Base-by-base conservation (phyloP, 805 yeast species). In the Millerago galiae region DNA sequence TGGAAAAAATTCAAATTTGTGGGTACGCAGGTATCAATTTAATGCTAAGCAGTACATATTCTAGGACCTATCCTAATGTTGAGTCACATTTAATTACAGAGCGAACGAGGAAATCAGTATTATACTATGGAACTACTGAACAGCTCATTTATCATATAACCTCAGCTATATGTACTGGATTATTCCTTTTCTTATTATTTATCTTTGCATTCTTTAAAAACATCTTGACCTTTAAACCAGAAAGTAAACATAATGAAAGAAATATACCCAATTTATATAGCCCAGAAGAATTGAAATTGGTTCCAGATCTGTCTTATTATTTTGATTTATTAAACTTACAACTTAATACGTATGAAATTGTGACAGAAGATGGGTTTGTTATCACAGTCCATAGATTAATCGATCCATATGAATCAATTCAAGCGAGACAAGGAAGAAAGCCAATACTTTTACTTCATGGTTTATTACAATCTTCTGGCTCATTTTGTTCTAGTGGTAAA, bases 371-470 rank as follows among this genome's bases (percentile, higher is more conserved):
- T 60, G 96, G 96, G 1, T 89, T 76, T 58, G 66, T 79, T 1
- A 63, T 91, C n/a, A 70, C 71, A 1, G 59, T 89, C 36, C 79
- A 84, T 56, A 75, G 87, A 35, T 57, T 87, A 8, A 63, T 78
- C 7, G 73, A 79, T 46, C 80, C 81, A 0, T 54, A 51, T 8
- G 50, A 55, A 12, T 38, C 45, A 1, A 38, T 45, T 3, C 42
- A 45, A 9, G 26, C 56, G 13, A 57, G 72, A 30, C 37, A 59
- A 31, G 34, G 50, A 29, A 60, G 71, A 46, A 70, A 69, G 42
- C 98, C 98, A 0, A 66, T 91, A 2, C 65, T 91, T 17, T 62
- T 88, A 47, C 66, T 91, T 16, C 99, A 91, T 54, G 99, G 99
- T 0, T 69, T 91, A 12, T 65, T 91, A 48, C 95, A 90, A 56